These are phyloP conservation scores for Kodamaea hsintzibuensis DNA, from an alignment of 805 yeast species.

Conservation along the genomic window DNA sequence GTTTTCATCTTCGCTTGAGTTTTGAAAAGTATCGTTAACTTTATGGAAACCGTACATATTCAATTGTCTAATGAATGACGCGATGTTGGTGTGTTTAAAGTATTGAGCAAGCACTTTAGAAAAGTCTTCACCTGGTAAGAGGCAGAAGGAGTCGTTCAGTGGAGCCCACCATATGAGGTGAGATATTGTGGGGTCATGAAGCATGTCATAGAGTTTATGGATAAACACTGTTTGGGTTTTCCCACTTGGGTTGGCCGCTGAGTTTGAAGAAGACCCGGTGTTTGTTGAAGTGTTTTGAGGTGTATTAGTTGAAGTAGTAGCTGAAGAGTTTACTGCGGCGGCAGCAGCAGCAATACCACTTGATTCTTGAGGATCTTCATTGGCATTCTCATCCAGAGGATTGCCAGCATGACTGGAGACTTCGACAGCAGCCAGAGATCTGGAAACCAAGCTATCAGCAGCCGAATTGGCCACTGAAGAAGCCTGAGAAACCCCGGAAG, in stretches of 20 bases:
- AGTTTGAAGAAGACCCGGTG: slow-evolving; percentile 1
- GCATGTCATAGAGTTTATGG: slow-evolving; percentile 87
- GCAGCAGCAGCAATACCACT: background rate
- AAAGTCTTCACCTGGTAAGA: slow-evolving; percentile 86
- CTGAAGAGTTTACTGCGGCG: too few species aligned
- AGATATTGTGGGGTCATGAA: slow-evolving; percentile 70
- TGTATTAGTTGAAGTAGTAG: background rate
- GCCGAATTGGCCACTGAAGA: background rate
- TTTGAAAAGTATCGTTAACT: slow-evolving; percentile 41
- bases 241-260: slow-evolving; percentile 14
- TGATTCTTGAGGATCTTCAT: background rate
- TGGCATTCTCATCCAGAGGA: background rate
- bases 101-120: slow-evolving; percentile 66
- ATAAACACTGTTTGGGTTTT: slow-evolving; percentile 60
- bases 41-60: slow-evolving; percentile 50
- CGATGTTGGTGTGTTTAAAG: slow-evolving; percentile 47
- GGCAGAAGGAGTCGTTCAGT: slow-evolving; percentile 67
- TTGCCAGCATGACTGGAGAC: background rate
- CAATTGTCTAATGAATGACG: slow-evolving; percentile 43
- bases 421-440: background rate
- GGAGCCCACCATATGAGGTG: slow-evolving; percentile 88
- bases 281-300: background rate
- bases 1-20: slow-evolving; percentile 12
- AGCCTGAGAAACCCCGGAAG: background rate
- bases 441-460: background rate